Evolutionary conservation across 176 grass and related monocot genomes (phyloP).

Genomic region (Avena eriantha): DNA sequence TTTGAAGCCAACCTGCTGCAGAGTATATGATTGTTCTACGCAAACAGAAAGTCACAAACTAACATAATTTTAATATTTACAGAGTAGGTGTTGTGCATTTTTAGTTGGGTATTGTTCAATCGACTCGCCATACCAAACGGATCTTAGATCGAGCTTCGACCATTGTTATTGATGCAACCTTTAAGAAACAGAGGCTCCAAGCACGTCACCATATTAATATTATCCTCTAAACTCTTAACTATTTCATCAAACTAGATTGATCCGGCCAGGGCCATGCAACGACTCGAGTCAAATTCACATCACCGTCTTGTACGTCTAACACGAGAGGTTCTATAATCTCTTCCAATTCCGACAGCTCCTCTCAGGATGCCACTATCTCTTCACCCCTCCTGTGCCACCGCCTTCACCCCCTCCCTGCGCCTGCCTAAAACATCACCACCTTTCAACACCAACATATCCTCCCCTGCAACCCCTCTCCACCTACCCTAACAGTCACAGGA

Average conservation of each 20-base stretch:
- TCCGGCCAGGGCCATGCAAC: neutral
- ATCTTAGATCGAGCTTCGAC: neutral
- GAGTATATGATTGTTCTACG: too few species aligned
- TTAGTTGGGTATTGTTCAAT: neutral
- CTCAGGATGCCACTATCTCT: neutral
- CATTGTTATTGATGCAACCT: neutral
- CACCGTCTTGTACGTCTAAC: neutral
- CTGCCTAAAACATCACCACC: neutral
- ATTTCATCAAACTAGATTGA: neutral
- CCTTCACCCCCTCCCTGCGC: neutral
- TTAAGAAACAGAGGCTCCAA: neutral
- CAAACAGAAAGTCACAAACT: too few species aligned
- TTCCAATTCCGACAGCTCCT: neutral
- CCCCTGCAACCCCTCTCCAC: neutral
- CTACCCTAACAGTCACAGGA: neutral
- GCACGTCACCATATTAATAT: neutral
- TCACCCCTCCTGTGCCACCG: neutral
- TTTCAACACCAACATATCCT: neutral
- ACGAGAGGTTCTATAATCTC: neutral
- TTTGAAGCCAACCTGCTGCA: too few species aligned
- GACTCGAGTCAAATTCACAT: neutral
- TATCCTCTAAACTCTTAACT: neutral
- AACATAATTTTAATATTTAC: too few species aligned
- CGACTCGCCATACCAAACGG: too few species aligned
- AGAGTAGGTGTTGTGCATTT: too few species aligned